Evolutionary conservation across 495 filamentous ascomycete species (phyloP).

Genomic region (Hapsidospora chrysogenum): DNA sequence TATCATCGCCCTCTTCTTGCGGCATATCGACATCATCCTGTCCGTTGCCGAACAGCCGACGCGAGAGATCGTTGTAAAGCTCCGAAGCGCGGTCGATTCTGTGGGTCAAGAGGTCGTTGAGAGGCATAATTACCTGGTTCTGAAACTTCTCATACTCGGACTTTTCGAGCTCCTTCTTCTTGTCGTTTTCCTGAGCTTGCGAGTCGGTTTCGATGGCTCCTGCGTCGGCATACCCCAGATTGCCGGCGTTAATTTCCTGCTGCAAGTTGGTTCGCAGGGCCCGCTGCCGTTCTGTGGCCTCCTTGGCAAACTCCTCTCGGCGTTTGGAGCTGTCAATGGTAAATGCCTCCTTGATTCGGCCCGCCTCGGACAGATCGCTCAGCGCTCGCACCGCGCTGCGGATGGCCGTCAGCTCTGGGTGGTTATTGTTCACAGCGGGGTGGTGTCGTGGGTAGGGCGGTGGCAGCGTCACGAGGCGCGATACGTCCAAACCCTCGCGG

Average conservation of each 20-base stretch:
- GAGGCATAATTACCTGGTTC: constrained; percentile 52
- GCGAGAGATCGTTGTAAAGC: constrained; percentile 53
- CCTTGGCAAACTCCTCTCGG: constrained; percentile 23
- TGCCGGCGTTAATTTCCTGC: constrained; percentile 53
- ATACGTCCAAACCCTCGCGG: constrained; percentile 57
- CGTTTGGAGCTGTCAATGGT: constrained; percentile 21
- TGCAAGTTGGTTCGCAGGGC: constrained; percentile 45
- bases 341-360: constrained; percentile 48
- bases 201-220: constrained; percentile 53
- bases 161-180: constrained; percentile 46
- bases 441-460: constrained; percentile 83
- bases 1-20: constrained; percentile 89
- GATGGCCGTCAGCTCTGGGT: constrained; percentile 69
- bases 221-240: constrained; percentile 64
- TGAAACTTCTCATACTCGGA: constrained; percentile 65
- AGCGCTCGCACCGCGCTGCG: constrained; percentile 59
- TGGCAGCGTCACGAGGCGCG: constrained; percentile 78
- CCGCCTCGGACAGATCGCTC: constrained; percentile 57
- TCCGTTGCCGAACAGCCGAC: constrained; percentile 56
- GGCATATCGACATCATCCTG: constrained; percentile 59
- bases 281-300: constrained; percentile 22
- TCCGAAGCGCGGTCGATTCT: constrained; percentile 44
- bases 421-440: constrained; percentile 88
- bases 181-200: constrained; percentile 43
- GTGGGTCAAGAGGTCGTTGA: constrained; percentile 54